A percentile compares a stretch with the other conserved stretches of the same genome.
Evolutionary conservation across 108 stramenopile genomes (phyloP).

Genomic region (Skeletonema grethae): DNA sequence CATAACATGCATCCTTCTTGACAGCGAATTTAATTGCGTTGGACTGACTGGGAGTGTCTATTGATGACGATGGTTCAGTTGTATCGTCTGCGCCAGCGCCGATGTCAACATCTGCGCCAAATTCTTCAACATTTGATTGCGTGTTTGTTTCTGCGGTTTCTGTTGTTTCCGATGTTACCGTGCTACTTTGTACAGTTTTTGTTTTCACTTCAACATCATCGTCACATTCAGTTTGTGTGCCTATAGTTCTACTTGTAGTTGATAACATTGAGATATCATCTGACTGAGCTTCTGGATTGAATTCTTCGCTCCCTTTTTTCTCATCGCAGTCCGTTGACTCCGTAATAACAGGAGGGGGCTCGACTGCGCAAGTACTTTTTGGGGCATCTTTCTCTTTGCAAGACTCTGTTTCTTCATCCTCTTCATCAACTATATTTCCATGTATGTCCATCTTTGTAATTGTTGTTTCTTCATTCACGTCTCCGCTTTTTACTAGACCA

Average conservation of each 20-base stretch:
- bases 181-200: slow-evolving; percentile 11
- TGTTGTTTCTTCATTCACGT: slow-evolving; percentile 28
- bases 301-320: neutral
- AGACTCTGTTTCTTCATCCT: neutral
- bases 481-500: slow-evolving; percentile 37
- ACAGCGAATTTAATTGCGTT: neutral
- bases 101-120: neutral
- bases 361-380: neutral
- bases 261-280: slow-evolving; percentile 14
- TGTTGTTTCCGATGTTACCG: slow-evolving; percentile 1
- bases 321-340: neutral
- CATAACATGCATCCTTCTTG: slow-evolving; percentile 16
- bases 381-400: neutral
- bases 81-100: neutral
- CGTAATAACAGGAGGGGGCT: neutral
- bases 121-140: neutral
- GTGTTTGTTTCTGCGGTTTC: neutral
- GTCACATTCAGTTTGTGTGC: slow-evolving; percentile 9
- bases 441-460: neutral
- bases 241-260: slow-evolving; percentile 22
- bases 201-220: slow-evolving; percentile 3
- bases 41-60: neutral
- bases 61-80: neutral
- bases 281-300: neutral
- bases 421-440: slow-evolving; percentile 8